Evolutionary conservation across 2,329 filamentous ascomycete genomes (phyloP).

Genomic region (Tolypocladium inflatum): DNA sequence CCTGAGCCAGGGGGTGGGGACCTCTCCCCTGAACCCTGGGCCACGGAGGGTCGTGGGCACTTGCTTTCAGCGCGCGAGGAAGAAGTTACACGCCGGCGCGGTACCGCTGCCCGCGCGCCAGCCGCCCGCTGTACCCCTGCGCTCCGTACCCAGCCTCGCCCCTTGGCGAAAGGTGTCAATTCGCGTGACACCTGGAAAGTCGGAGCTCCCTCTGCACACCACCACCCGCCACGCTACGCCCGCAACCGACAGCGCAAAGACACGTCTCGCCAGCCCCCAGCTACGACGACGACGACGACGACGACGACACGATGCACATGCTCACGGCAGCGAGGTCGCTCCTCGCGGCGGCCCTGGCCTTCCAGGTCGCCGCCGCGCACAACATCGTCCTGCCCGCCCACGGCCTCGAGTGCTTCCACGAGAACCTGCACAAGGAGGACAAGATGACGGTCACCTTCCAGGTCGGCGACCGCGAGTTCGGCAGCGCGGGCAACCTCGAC

Average conservation of each 20-base stretch:
- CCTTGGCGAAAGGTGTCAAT: constrained; percentile 20
- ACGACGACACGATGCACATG: constrained; percentile 15
- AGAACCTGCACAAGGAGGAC: constrained; percentile 84
- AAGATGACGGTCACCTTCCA: constrained; percentile 99
- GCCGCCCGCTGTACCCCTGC: neutral
- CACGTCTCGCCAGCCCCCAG: neutral
- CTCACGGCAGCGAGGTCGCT: constrained; percentile 30
- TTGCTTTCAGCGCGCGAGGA: neutral
- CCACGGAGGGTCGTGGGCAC: neutral
- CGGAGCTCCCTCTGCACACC: neutral
- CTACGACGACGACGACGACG: neutral
- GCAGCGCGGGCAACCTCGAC: constrained; percentile 85
- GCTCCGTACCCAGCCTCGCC: neutral
- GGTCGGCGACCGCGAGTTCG: constrained; percentile 93
- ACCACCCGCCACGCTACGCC: neutral
- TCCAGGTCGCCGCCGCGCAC: constrained; percentile 64
- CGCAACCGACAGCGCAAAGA: neutral
- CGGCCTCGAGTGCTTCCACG: constrained; percentile 95
- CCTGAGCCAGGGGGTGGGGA: constrained; percentile 1
- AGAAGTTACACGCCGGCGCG: neutral
- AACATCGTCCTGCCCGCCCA: constrained; percentile 94
- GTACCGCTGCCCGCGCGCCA: neutral
- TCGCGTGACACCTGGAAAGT: constrained; percentile 9
- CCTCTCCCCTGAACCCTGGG: neutral
- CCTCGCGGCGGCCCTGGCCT: constrained; percentile 28